Base-by-base conservation (phyloP, 2,329 filamentous ascomycete genomes). In the Verticillium isaacii region DNA sequence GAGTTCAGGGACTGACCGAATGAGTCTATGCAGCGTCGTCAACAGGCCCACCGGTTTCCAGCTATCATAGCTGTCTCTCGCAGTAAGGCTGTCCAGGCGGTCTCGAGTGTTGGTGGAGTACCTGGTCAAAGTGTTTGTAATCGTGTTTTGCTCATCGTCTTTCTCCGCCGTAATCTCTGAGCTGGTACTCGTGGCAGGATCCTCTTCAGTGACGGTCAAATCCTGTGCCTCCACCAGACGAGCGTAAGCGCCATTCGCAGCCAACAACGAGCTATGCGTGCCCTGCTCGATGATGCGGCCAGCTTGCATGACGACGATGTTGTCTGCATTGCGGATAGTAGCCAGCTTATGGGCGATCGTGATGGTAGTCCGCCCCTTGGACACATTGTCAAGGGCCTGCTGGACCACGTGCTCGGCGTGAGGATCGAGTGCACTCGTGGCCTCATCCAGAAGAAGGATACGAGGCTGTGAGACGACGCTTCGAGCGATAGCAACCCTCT, bases 381-480 rank as follows among this genome's bases (percentile, higher is more conserved):
- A 83, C 1, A 86, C 56, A 19, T 75, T 75, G 57, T 81, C 78
- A 5, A 86, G 75, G 0, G 83, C 83, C 19, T 77, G 70, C 64
- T 86, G 83, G 1, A 87, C 83, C 15, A 82, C 75, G 1, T 74
- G 71, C 52, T 79, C 76, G 1, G 76, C 71, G 12, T 76, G 70
- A 1, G 72, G 69, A 56, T 77, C 74, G 23, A 79, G 68, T 0
- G 86, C 84, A 56, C 80, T 84, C 0, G 87, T 90, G 0, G 87
- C 87, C 72, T 90, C 87, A 62, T 90, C 87, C 2, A 89, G 73
- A 15, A 90, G 80, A 0, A 90, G 75, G 45, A 90, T 84, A 56
- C 72, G 72, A 11, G 76, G 75, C 34, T 74, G 65, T 1, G 70
- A 71, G 23, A 79, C 69, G 52, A 79, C 72, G 50, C 72, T 73